These are phyloP conservation scores for Leucocoprinus birnbaumii DNA, from an alignment of 768 basidiomycete species.

Conservation along the genomic window DNA sequence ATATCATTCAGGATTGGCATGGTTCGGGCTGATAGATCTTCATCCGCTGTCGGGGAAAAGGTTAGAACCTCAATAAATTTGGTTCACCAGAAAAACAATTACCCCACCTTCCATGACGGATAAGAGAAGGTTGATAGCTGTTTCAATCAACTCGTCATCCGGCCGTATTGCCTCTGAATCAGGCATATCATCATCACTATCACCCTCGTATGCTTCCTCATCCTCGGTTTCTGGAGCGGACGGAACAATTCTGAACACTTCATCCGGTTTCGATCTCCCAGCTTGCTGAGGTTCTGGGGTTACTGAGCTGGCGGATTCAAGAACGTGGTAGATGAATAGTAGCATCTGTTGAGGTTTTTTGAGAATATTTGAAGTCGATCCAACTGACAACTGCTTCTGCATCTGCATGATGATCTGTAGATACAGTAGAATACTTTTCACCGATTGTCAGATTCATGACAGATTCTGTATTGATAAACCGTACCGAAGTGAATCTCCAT, in stretches of 20 bases:
- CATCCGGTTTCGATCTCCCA: constrained; percentile 5
- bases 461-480: constrained; percentile 8
- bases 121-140: constrained; percentile 77
- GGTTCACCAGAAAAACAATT: neutral
- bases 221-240: constrained; percentile 37
- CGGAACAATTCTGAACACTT: constrained; percentile 23
- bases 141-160: constrained; percentile 69
- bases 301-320: constrained; percentile 43
- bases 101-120: constrained; percentile 83
- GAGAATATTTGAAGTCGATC: constrained; percentile 54
- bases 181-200: constrained; percentile 56
- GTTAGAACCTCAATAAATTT: neutral
- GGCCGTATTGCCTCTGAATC: constrained; percentile 34
- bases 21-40: constrained; percentile 55
- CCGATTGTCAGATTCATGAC: neutral
- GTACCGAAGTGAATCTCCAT: constrained; percentile 53
- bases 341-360: constrained; percentile 70
- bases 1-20: constrained; percentile 71
- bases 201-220: constrained; percentile 42
- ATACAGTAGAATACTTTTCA: constrained; percentile 60
- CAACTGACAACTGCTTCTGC: constrained; percentile 63
- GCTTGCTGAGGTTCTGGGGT: constrained; percentile 20
- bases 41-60: constrained; percentile 39
- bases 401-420: constrained; percentile 83
- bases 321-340: constrained; percentile 78